Percentiles rank a stretch among this genome's conserved stretches.
These are phyloP conservation scores for Jatropha curcas DNA, from an alignment of 345 rosid genomes.

Conservation along the genomic window DNA sequence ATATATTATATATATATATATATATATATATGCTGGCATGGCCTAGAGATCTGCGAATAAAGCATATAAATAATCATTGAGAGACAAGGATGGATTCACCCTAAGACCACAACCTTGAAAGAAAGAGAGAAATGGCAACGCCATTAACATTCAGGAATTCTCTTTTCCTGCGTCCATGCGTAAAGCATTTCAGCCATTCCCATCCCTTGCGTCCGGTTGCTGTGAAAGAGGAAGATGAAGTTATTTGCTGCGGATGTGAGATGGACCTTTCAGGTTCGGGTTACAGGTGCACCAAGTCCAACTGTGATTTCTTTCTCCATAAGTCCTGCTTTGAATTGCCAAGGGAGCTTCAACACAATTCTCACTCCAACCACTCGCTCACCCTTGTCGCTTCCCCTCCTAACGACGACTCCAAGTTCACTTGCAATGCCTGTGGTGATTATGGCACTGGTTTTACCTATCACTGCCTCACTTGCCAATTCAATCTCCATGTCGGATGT, in stretches of 20 bases:
- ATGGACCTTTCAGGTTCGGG: slow-evolving; percentile 16
- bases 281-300: slow-evolving; percentile 22
- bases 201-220: slow-evolving; percentile 20
- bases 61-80: too few relatives aligned
- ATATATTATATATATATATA: not conserved
- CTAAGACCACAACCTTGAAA: not conserved
- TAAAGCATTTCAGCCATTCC: slow-evolving; percentile 22
- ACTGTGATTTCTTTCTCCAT: slow-evolving; percentile 21
- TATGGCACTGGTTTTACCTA: slow-evolving; percentile 23
- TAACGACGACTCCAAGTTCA: not conserved
- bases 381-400: slow-evolving; percentile 11
- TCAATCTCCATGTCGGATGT: slow-evolving; percentile 25
- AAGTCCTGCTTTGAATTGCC: slow-evolving; percentile 21
- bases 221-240: slow-evolving; percentile 15
- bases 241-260: slow-evolving; percentile 21
- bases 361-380: slow-evolving; percentile 16
- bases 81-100: too few relatives aligned
- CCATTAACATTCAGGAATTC: not conserved
- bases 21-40: too few relatives aligned
- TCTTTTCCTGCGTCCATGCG: slow-evolving; percentile 6
- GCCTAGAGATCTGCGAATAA: not conserved
- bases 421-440: slow-evolving; percentile 15
- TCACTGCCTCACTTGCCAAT: slow-evolving; percentile 10
- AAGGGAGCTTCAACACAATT: slow-evolving; percentile 6
- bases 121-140: not conserved